Evolutionary conservation across 1,284 basidiomycete genomes (phyloP), one percentile per base, ranked within the genome.

Genomic region (Boletus semigastroideus): DNA sequence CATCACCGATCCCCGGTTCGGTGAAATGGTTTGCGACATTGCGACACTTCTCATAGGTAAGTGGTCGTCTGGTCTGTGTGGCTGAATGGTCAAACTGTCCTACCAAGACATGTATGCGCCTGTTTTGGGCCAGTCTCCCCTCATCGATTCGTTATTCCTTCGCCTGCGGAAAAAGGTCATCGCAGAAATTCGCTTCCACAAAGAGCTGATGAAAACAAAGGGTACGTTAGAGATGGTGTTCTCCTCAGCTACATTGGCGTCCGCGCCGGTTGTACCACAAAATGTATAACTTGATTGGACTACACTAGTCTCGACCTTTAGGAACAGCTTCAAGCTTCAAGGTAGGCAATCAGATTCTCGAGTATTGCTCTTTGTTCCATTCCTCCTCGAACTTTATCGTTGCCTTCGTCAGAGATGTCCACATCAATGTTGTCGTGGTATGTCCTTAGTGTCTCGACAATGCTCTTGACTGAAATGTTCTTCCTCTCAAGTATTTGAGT

Each of bases 181-280:
- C 30, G 83, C 87, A 39, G 97, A 99, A 69, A 74, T 98, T 45
- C 81, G 82, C n/a, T 93, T 99, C 71, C 94, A 98, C 72, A 82
- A 83, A 54, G 92, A 98, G 64, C 72, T 99, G 46, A 76, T 87
- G 62, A 89, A 89, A 72, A 78, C 92, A 41, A 86, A 85, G 64
- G 96, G 94, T 48, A 92, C 93, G 51, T 73, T 99, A 55, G 92
- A 96, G 61, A 98, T 99, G 95, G 78, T 98, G 43, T 75, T 97
- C 50, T 80, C 89, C 22, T 82, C 83, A 28, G 78, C 80, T 41
- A 72, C 80, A 51, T 72, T 83, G 46, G 66, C 58, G 17, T 51
- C 61, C 41, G 59, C 58, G 25, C 52, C 57, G 16, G 57, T 55
- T 49, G 54, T 55, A 51, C 57, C 57, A 47, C 57, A 58, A 55